Evolutionary conservation across 2,329 filamentous ascomycete species (phyloP), one percentile per base, ranked within the genome.

Genomic region (Fusarium sororula): DNA sequence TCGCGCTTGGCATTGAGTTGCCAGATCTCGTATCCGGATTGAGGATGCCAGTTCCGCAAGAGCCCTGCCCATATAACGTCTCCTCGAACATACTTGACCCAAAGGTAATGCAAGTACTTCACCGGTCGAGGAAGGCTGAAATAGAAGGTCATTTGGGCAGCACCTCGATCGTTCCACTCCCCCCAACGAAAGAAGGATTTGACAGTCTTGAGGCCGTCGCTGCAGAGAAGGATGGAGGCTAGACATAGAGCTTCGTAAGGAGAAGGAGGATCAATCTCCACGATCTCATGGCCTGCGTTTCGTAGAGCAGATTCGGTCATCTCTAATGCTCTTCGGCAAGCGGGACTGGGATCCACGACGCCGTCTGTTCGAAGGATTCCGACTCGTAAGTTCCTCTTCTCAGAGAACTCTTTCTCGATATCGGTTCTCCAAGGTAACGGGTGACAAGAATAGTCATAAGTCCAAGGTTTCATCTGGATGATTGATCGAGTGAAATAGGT

Each of bases 71-170:
- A 97, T 55, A 95, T 83, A 3, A 85, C 81, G 80, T 98, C 95
- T 17, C 90, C 84, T 61, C 91, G 90, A 70, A 98, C 85, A 81
- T 98, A 97, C 78, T 92, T 92, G n/a, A 96, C 92, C 88, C 93
- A 98, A 11, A 95, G 89, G 80, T 95, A 96, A 84, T 97, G 94
- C n/a, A 96, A 78, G 81, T 93, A 97, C 80, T 94, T 94, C 75
- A 97, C 79, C 9, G 92, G 90, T 12, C 90, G 85, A 20, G 94
- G 92, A 20, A 97, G 87, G 47, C 85, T 86, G 85, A 95, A 94
- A 79, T 95, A 91, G 76, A 88, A 90, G 60, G 89, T 87, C 85
- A 98, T 91, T 80, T 95, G 92, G 30, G 87, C 87, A 5, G 93
- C 94, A 22, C 95, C 95, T 0, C 88, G 83, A 79, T 98, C 95